These are phyloP conservation scores for Erodium texanum DNA, from an alignment of 441 rosid species.

Conservation along the genomic window DNA sequence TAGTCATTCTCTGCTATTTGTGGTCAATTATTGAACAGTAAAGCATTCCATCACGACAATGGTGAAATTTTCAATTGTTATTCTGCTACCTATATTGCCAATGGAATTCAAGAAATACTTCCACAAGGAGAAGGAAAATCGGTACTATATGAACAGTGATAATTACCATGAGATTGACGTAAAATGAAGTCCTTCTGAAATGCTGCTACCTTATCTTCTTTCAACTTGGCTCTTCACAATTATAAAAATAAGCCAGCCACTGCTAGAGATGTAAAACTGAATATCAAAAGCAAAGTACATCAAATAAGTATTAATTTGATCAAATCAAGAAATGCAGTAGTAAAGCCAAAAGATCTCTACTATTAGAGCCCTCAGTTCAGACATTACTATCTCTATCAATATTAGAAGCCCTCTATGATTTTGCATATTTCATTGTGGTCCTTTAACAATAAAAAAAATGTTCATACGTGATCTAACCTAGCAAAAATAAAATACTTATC, in stretches of 20 bases:
- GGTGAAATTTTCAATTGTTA: not conserved
- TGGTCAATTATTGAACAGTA: not conserved
- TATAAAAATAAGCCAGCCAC: not conserved
- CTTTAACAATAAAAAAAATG: not conserved
- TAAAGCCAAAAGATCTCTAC: not conserved
- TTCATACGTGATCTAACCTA: not conserved
- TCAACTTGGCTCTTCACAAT: constrained; percentile 3
- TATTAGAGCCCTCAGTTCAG: not conserved
- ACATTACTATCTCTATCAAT: no score
- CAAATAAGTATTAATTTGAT: not conserved
- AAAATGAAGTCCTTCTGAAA: constrained; percentile 3
- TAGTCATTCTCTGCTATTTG: not conserved
- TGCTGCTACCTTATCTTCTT: constrained; percentile 13
- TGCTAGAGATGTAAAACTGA: constrained; percentile 7
- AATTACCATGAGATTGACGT: constrained; percentile 24
- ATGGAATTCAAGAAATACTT: no score
- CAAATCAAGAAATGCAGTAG: not conserved
- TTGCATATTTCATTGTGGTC: not conserved
- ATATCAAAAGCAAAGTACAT: not conserved
- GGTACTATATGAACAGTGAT: not conserved
- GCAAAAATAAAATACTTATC: not conserved
- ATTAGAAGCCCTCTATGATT: not conserved
- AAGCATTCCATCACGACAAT: not conserved
- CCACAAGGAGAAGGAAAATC: not conserved
- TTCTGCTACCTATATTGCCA: no score